Evolutionary conservation across 345 rosid species (phyloP), one percentile per base, ranked within the genome.

Genomic region (Psidium friedrichsthalianum): DNA sequence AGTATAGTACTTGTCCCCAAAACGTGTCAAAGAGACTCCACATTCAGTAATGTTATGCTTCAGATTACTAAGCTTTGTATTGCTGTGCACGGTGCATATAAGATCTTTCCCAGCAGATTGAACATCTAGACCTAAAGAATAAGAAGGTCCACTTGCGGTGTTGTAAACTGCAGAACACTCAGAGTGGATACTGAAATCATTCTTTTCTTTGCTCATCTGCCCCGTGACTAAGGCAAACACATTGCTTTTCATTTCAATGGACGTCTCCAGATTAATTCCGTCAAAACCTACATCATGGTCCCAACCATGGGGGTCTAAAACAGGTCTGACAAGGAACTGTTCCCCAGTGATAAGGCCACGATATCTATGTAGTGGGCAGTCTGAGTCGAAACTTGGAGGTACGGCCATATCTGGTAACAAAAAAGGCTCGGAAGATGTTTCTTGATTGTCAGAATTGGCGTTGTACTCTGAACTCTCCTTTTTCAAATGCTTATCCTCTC

Each of bases 281-380:
- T 97, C 98, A 84, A 95, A 97, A 22, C 99, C 96, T 22, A 96
- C 95, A 88, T 96, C 99, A 55, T 92, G 95, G 91, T 97, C 99
- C 99, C 98, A 96, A 25, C 99, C 98, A 64, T 94, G 96, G 83
- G 96, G 95, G 88, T 97, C 96, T 85, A 93, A 94, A 87, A 97
- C 98, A 83, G 98, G 98, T 90, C 98, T 92, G 69, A 84, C 90
- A 84, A 93, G 88, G 93, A 93, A 92, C 87, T 90, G 92, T 57
- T 97, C 95, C 85, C 90, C 82, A 51, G 92, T 87, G 20, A 88
- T 92, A 84, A 94, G 84, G 84, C 94, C 90, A 53, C 95, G 92
- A 85, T 95, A 97, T 86, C 96, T 90, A 88, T 96, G 94, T 11
- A 90, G 85, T 1, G 91, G 94, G 86, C 89, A 94, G 85, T 93